These are phyloP conservation scores for Aspergillus eucalypticola DNA, from an alignment of 2,329 filamentous ascomycete species.

Conservation along the genomic window DNA sequence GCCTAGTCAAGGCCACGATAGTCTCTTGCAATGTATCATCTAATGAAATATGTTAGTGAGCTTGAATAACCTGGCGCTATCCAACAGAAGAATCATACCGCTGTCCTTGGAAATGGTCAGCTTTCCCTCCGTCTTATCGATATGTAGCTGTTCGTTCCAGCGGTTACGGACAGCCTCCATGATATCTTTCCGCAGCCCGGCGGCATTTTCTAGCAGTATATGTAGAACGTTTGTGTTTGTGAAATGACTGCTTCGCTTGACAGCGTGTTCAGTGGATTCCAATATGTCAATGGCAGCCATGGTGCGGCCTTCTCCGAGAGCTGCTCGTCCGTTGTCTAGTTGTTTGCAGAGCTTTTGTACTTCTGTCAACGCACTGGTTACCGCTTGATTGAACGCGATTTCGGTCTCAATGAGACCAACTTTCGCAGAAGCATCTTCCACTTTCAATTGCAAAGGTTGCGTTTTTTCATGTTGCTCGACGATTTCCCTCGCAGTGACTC, in stretches of 20 bases:
- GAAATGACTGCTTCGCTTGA: constrained; percentile 32
- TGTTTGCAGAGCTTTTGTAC: constrained; percentile 52
- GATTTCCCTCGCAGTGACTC: constrained; percentile 77
- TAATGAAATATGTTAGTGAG: constrained; percentile 13
- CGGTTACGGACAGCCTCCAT: constrained; percentile 65
- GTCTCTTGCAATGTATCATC: constrained; percentile 30
- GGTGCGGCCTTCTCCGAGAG: constrained; percentile 48
- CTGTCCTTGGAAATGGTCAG: constrained; percentile 59
- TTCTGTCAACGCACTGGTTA: constrained; percentile 53
- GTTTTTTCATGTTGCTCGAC: constrained; percentile 73
- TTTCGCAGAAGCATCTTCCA: constrained; percentile 61
- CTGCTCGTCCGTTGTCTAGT: constrained; percentile 50
- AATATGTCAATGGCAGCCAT: constrained; percentile 51
- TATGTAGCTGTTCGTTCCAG: constrained; percentile 69
- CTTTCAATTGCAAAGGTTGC: constrained; percentile 62
- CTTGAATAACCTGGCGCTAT: too few species aligned
- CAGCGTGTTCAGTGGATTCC: constrained; percentile 42
- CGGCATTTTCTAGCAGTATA: constrained; percentile 65
- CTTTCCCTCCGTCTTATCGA: constrained; percentile 58
- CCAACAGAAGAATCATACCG: constrained; percentile 45
- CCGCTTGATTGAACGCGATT: constrained; percentile 59
- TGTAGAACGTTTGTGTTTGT: constrained; percentile 43
- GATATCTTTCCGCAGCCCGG: constrained; percentile 66
- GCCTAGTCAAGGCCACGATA: constrained; percentile 32
- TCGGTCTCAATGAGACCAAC: constrained; percentile 59